Base-by-base conservation (phyloP, 2,329 filamentous ascomycete species). In the Fusarium sp. region DNA sequence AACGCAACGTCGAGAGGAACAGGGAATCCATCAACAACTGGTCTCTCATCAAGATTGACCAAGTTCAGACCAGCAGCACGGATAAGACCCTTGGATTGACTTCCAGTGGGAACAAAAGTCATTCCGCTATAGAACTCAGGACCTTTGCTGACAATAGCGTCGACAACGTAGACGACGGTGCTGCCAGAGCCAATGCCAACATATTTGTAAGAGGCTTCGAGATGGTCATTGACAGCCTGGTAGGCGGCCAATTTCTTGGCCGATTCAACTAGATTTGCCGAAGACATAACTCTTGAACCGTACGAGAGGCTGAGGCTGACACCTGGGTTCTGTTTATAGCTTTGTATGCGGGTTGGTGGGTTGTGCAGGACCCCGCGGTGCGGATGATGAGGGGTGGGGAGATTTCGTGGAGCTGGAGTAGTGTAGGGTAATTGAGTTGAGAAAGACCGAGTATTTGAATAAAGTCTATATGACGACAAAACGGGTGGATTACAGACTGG, bases 71-170 rank as follows among this genome's bases (percentile, higher is more conserved):
- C 92, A 20, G 93, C 92, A 47, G 85, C 82, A 64, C 93, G 86
- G 74, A 99, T 96, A 52, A 97, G 88, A 73, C 94, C 91, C 70
- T 93, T 93, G 42, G 91, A 96, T 77, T 97, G 94, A 82, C 90
- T 95, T 23, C 96, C 96, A 0, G 96, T 99, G 8, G 96, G 95
- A 28, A 97, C 86, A 79, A 97, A 99, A 75, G 88, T 89, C 83
- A 97, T 97, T 68, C 81, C 76, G 32, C 82, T 78, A 47, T 86
- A 87, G 56, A 86, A 82, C 3, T 79, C 77, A 10, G 80, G 76
- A 6, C 86, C 85, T 52, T 89, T 86, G 53, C 84, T 85, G 36
- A 85, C 85, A 79, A 96, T 95, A 56, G 92, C 91, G 70, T 94
- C 91, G 61, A 96, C 92, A 47, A 95, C 92, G 78, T 95, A 94